Base-by-base conservation (phyloP, 2,329 filamentous ascomycete genomes). In the Clonostachys solani region DNA sequence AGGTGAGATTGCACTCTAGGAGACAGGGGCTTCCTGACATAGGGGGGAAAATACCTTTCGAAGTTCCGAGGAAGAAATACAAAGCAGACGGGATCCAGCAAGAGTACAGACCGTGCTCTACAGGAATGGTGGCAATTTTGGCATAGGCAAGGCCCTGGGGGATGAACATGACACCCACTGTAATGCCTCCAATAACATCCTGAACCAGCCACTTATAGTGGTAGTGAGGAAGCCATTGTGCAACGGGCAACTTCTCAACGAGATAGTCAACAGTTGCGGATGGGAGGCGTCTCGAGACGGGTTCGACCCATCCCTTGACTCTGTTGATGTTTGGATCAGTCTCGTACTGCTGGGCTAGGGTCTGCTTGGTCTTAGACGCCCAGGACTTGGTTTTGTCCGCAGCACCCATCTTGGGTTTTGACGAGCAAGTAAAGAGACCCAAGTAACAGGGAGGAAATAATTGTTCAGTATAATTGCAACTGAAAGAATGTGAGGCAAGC, bases 141-240 rank as follows among this genome's bases (percentile, higher is more conserved):
- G 81, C 80, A 54, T 83, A 84, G 0, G 80, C 78, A n/a, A 84
- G 58, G 4, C 75, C 77, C 55, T 84, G 80, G 0, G 80, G 80
- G 47, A 84, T 81, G 40, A 84, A 65, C 68, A 82, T 75, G 29
- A 82, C 67, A 9, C 78, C 80, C 23, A 84, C 65, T 12, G 78
- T 86, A 52, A 80, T 67, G 16, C 83, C 83, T 12, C 79, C 81
- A 52, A 86, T 77, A 12, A 77, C 60, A 56, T 87, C 82, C 56
- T 80, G 80, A 16, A 81, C 49, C 2, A 86, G 57, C 82, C 81
- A 87, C 70, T 73, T 65, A 6, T 71, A 74, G 16, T 80, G 72
- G 60, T 86, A 86, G 42, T 69, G 70, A 12, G 83, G 81, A 1
- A 86, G 67, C 83, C 83, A 86, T 44, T 78, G 74, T 9, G 81